phyloP scores from a whole-genome alignment of 345 rosid species.

The Moricandia arvensis region DNA sequence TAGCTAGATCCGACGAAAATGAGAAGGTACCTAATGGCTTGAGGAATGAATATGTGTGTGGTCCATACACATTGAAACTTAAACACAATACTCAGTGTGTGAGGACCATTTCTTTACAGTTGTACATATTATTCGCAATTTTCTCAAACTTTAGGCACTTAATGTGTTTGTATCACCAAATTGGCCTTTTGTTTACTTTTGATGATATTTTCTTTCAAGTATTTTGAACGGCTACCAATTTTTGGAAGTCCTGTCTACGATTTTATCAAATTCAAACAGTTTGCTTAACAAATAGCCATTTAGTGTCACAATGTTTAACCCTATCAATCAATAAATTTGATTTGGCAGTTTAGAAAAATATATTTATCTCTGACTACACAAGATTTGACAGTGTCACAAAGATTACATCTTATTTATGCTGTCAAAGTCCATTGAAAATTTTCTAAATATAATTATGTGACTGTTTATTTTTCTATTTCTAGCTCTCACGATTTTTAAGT shows the following conservation, averaged over 20 bases:
- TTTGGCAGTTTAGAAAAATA: constrained; percentile 1
- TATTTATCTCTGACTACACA: not conserved
- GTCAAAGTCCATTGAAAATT: not conserved
- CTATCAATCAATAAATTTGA: not conserved
- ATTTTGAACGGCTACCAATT: constrained; percentile 8
- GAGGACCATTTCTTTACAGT: constrained; percentile 29
- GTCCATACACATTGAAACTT: constrained; percentile 18
- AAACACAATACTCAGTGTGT: constrained; percentile 3
- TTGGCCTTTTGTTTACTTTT: not conserved
- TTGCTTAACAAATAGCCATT: not conserved
- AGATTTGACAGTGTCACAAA: not conserved
- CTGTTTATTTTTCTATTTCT: constrained; percentile 18
- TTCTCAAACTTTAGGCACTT: constrained; percentile 16
- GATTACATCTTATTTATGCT: not conserved
- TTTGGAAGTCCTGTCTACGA: not conserved
- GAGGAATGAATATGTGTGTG: constrained; percentile 27
- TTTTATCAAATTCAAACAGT: not conserved
- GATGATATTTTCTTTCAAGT: constrained; percentile 20
- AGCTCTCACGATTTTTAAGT: not conserved
- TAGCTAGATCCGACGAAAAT: constrained; percentile 15
- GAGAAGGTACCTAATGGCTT: constrained; percentile 11
- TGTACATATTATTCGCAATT: not conserved
- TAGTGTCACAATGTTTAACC: not conserved
- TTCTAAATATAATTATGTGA: constrained; percentile 3
- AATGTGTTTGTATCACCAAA: constrained; percentile 13